Conservation (phyloP, 139 green algal genomes). For the Tetradesmus obliquus region DNA sequence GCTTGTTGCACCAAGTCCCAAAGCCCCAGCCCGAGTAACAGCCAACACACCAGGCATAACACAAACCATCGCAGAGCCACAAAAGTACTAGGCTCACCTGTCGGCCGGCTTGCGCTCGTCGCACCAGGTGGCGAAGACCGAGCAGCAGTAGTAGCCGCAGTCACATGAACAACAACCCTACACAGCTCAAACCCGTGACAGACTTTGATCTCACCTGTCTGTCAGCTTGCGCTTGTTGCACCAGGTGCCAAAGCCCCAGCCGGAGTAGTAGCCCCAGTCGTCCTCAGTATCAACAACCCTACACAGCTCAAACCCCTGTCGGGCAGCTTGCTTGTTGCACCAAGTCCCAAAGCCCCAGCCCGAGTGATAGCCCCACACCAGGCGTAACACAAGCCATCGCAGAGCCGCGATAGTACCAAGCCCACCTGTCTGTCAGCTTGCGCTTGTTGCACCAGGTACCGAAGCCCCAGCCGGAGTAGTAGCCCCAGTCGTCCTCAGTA, state of each 20-base stretch:
- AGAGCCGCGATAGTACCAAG: too few species aligned
- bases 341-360: slow-evolving; percentile 43
- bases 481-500: slow-evolving; percentile 90
- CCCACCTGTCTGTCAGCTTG: slow-evolving; percentile 61
- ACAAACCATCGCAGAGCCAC: too few species aligned
- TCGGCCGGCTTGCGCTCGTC: slow-evolving; percentile 58
- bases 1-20: slow-evolving; percentile 56
- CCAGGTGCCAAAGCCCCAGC: slow-evolving; percentile 49
- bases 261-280: slow-evolving; percentile 90
- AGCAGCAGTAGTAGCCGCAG: slow-evolving; percentile 85
- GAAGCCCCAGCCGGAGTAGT: slow-evolving; percentile 70
- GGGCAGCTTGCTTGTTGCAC: slow-evolving; percentile 64
- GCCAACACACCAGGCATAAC: slow-evolving; percentile 61
- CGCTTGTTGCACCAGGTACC: slow-evolving; percentile 61
- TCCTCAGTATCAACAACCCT: slow-evolving; percentile 76
- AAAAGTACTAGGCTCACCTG: slow-evolving; percentile 38
- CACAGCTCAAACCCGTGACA: too few species aligned
- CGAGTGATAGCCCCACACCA: slow-evolving; percentile 80
- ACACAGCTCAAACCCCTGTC: slow-evolving; percentile 29
- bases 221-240: slow-evolving; percentile 66
- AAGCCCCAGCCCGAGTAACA: slow-evolving; percentile 70
- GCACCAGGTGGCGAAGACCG: slow-evolving; percentile 60
- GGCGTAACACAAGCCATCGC: too few species aligned
- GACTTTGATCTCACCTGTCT: too few species aligned
- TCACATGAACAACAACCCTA: slow-evolving; percentile 43